Evolutionary conservation across 345 rosid species (phyloP).

Genomic region (Bruguiera gymnorhiza): DNA sequence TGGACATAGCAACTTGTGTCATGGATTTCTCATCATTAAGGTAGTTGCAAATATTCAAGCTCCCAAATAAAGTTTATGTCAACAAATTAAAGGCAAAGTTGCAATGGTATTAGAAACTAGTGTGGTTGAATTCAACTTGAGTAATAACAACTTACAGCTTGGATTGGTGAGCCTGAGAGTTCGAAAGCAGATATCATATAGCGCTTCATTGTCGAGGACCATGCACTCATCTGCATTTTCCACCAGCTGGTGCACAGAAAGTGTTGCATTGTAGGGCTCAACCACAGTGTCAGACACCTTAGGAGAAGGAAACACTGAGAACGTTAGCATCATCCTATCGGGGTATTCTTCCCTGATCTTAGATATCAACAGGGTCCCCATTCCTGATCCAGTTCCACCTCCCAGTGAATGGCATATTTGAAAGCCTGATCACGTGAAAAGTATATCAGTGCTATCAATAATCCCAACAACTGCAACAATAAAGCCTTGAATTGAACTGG

Average conservation of each 20-base stretch:
- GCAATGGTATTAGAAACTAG: too few species aligned
- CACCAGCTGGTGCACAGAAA: constrained; percentile 60
- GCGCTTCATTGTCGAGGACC: constrained; percentile 65
- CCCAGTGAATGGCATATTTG: constrained; percentile 62
- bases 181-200: constrained; percentile 60
- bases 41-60: too few species aligned
- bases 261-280: constrained; percentile 60
- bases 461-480: not conserved
- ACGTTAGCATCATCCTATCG: constrained; percentile 58
- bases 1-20: too few species aligned
- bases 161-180: constrained; percentile 62
- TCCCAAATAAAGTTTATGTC: too few species aligned
- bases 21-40: too few species aligned
- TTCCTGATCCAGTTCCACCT: constrained; percentile 64
- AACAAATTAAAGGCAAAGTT: too few species aligned
- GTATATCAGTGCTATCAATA: not conserved
- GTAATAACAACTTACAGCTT: constrained; percentile 39
- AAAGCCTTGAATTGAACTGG: too few species aligned
- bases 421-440: constrained; percentile 33
- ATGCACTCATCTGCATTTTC: constrained; percentile 65
- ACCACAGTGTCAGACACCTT: constrained; percentile 65
- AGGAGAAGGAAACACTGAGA: constrained; percentile 60
- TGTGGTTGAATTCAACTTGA: too few species aligned
- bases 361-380: constrained; percentile 58
- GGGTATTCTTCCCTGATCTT: constrained; percentile 64